Conservation (phyloP, 768 basidiomycete species). For the Exidia glandulosa region DNA sequence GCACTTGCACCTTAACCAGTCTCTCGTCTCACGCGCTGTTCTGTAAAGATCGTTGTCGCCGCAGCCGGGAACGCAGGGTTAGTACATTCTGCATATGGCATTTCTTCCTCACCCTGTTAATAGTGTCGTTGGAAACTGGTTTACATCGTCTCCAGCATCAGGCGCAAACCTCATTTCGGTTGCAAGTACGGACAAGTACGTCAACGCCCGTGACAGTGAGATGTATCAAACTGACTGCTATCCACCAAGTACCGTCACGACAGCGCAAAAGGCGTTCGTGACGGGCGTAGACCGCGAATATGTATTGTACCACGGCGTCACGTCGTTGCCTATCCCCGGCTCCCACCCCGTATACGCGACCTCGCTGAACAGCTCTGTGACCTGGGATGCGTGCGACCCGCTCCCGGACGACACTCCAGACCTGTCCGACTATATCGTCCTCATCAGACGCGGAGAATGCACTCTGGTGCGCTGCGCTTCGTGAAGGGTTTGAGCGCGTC, state of each 20-base stretch:
- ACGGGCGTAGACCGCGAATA: not conserved
- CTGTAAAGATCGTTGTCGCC: conserved; percentile 37
- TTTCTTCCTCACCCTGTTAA: not conserved
- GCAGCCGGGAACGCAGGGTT: conserved; percentile 33
- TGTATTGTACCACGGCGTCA: not conserved
- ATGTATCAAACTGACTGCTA: not conserved
- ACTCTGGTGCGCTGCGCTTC: conserved; percentile 41
- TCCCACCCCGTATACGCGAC: conserved; percentile 47
- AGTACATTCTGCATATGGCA: not conserved
- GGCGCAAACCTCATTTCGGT: conserved; percentile 43
- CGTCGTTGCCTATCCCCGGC: conserved; percentile 19
- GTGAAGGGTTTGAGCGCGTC: too few species aligned
- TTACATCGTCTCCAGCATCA: conserved; percentile 40
- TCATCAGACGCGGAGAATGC: conserved; percentile 52
- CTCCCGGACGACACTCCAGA: conserved; percentile 43
- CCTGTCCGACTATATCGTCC: conserved; percentile 38
- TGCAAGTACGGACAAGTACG: conserved; percentile 29
- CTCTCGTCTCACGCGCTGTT: too few species aligned
- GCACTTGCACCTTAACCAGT: not conserved
- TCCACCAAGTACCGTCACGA: not conserved
- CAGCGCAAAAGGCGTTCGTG: not conserved
- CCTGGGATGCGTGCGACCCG: conserved; percentile 48
- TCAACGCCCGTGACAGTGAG: not conserved
- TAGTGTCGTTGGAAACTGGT: conserved; percentile 47
- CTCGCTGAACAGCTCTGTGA: conserved; percentile 40